A percentile compares a stretch with the other conserved stretches of the same genome.
phyloP scores from a whole-genome alignment of 2,329 filamentous ascomycete species.

The Madurella mycetomatis region DNA sequence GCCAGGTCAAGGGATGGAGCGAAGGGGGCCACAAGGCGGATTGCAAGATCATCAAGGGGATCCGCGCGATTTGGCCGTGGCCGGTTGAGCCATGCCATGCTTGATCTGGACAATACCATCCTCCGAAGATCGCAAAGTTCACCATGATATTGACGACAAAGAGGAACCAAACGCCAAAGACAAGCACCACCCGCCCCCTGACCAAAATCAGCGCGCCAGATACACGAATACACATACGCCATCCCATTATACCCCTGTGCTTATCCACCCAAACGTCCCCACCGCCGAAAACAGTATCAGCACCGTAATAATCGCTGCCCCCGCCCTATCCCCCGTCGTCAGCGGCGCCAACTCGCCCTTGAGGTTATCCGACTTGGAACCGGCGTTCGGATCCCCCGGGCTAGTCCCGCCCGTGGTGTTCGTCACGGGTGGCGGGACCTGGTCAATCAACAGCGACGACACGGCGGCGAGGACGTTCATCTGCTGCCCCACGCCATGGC shows the following conservation, averaged over 20 bases:
- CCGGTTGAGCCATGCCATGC: no score
- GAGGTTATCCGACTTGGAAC: constrained; percentile 29
- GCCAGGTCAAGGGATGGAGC: constrained; percentile 41
- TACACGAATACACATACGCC: no score
- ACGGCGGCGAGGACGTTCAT: constrained; percentile 56
- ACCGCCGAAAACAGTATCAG: constrained; percentile 39
- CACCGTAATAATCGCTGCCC: constrained; percentile 46
- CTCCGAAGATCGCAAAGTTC: no score
- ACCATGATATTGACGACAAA: no score
- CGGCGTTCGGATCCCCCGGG: constrained; percentile 39
- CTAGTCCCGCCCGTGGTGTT: constrained; percentile 49
- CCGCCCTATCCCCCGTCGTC: constrained; percentile 43
- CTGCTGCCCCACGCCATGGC: constrained; percentile 53
- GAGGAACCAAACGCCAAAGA: not conserved
- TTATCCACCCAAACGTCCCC: constrained; percentile 50
- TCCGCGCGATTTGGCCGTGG: constrained; percentile 35
- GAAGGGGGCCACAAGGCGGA: constrained; percentile 40
- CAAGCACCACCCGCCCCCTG: not conserved
- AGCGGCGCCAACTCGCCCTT: constrained; percentile 33
- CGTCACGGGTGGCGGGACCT: constrained; percentile 40
- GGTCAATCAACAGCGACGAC: constrained; percentile 43
- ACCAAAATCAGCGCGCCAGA: no score
- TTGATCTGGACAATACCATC: no score
- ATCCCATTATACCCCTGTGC: constrained; percentile 21
- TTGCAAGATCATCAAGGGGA: constrained; percentile 40